These are phyloP conservation scores for Epichloe sibirici DNA, from an alignment of 2,329 filamentous ascomycete species.

Conservation along the genomic window DNA sequence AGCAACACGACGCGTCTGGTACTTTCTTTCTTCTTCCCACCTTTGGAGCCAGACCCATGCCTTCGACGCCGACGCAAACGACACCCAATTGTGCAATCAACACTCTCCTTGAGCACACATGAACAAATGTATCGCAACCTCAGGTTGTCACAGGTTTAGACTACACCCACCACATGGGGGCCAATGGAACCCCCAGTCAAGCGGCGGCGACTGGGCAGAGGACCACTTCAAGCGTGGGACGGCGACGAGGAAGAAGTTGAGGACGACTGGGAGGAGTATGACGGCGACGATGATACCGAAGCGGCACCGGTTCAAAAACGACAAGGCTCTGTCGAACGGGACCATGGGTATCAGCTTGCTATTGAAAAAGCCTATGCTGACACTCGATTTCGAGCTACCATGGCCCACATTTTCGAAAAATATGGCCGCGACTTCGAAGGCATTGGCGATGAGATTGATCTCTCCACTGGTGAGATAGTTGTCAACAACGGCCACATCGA, in stretches of 20 bases:
- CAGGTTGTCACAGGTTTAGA: neutral
- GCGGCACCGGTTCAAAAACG: constrained; percentile 36
- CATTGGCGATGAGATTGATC: constrained; percentile 80
- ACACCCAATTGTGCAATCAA: neutral
- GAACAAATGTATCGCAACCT: neutral
- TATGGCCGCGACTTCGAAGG: constrained; percentile 74
- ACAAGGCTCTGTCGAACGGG: constrained; percentile 33
- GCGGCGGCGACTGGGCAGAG: constrained; percentile 39
- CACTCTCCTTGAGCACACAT: neutral
- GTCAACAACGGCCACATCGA: constrained; percentile 81
- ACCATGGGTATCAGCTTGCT: constrained; percentile 45
- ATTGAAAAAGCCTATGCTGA: constrained; percentile 55
- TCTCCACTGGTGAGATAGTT: constrained; percentile 69
- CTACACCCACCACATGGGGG: constrained; percentile 5
- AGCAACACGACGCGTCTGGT: constrained; percentile 8
- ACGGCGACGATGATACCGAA: constrained; percentile 31
- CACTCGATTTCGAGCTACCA: constrained; percentile 63
- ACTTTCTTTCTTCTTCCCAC: neutral
- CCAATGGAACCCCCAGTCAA: constrained; percentile 51
- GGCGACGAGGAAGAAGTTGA: neutral
- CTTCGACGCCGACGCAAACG: neutral
- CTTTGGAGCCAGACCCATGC: neutral
- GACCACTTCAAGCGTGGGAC: constrained; percentile 19
- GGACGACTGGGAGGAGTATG: constrained; percentile 6
- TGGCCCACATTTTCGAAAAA: constrained; percentile 82